Evolutionary conservation across 495 filamentous ascomycete species (phyloP), one percentile per base, ranked within the genome.

Genomic region (Penicillium silybi): DNA sequence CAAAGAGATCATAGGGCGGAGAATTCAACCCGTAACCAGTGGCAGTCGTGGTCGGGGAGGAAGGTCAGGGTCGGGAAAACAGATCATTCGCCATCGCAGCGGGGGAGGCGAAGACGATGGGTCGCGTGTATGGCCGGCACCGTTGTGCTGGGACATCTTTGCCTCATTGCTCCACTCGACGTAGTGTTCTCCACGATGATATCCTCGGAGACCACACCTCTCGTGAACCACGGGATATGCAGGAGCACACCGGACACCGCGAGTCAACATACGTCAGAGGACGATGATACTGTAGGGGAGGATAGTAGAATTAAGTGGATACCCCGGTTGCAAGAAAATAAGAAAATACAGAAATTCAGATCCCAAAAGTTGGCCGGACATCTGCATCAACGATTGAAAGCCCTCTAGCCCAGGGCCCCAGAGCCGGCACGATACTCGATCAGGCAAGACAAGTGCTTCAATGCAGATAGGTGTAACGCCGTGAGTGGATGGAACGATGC

Each of bases 11-110:
- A 13, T 32, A 8, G 29, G 29, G 29, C 29, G 29, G 29, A 15
- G 29, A 15, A 32, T 13, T 32, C 29, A 32, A 32, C 13, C n/a
- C 10, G n/a, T 5, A 44, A 52, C 49, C 43, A 56, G 41, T 51
- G 46, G 48, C 16, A 48, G 22, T 22, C 37, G 15, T 18, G 6
- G 17, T 2, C 39, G 17, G 35, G 15, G 18, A 26, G 16, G 34
- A 48, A 15, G n/a, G 25, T 10, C 23, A 48, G 37, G 37, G 40
- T n/a, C 35, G 41, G 17, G 41, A 29, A 10, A 16, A 19, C n/a
- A 32, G 35, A 23, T 51, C 26, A 53, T 58, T 58, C 43, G 60
- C 54, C 55, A 61, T 56, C 41, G 1, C 23, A 52, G 61, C 61
- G 61, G 58, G 58, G 52, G 38, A 54, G 54, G 50, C 49, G 23